These are phyloP conservation scores for Pestalotiopsis sp. DNA, from an alignment of 2,329 filamentous ascomycete species.

Conservation along the genomic window DNA sequence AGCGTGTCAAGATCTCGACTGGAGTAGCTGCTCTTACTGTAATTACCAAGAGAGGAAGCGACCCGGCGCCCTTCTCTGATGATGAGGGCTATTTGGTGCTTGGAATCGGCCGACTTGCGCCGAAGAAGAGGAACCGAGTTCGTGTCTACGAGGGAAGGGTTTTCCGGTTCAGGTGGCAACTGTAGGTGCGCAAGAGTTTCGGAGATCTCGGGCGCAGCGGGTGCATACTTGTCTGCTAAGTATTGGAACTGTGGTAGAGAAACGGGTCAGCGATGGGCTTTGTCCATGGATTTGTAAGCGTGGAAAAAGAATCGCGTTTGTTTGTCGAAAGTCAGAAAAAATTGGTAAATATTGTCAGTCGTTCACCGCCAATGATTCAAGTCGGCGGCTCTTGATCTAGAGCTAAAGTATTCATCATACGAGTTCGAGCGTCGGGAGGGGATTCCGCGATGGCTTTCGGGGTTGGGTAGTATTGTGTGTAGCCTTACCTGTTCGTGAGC, in stretches of 20 bases:
- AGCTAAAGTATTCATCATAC: slow-evolving; percentile 66
- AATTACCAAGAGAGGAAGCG: slow-evolving; percentile 50
- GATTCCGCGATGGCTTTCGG: background rate
- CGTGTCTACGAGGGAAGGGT: slow-evolving; percentile 48
- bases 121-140: slow-evolving; percentile 56
- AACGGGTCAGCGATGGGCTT: background rate
- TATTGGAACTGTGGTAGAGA: slow-evolving; percentile 56
- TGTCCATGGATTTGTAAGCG: background rate
- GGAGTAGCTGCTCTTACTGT: slow-evolving; percentile 52
- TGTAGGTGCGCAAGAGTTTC: slow-evolving; percentile 69
- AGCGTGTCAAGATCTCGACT: slow-evolving; percentile 50
- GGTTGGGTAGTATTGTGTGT: slow-evolving; percentile 30
- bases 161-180: slow-evolving; percentile 55
- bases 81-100: slow-evolving; percentile 62
- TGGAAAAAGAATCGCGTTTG: background rate
- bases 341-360: slow-evolving; percentile 59
- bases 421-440: slow-evolving; percentile 13
- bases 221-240: slow-evolving; percentile 69
- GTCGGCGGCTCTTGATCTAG: slow-evolving; percentile 75
- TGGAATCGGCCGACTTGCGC: slow-evolving; percentile 46
- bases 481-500: slow-evolving; percentile 65
- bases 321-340: slow-evolving; percentile 37
- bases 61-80: slow-evolving; percentile 66
- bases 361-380: slow-evolving; percentile 44
- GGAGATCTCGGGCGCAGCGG: slow-evolving; percentile 65